Conservation (phyloP, 257 asterid species). For the Plectranthus barbatus region DNA sequence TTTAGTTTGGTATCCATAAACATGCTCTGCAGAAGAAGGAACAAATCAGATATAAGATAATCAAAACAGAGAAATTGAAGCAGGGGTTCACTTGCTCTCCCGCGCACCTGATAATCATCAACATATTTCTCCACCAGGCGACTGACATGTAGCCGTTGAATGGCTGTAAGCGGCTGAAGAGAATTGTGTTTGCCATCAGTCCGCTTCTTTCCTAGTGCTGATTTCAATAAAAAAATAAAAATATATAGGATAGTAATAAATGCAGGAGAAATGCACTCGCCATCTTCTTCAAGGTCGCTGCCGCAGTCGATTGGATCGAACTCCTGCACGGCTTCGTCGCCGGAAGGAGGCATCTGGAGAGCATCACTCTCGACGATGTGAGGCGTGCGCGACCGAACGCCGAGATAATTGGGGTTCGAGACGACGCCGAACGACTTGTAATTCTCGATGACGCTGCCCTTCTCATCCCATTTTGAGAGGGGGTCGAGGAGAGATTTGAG, state of each 20-base stretch:
- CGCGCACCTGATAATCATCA: slow-evolving; percentile 71
- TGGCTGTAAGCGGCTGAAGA: slow-evolving; percentile 71
- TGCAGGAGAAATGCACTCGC: too few species aligned
- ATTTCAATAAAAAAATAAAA: slow-evolving; percentile 49
- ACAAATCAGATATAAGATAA: neutral
- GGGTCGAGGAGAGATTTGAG: slow-evolving; percentile 59
- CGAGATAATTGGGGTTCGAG: slow-evolving; percentile 82
- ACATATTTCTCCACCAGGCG: slow-evolving; percentile 76
- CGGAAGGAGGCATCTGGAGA: slow-evolving; percentile 64
- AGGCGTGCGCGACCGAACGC: slow-evolving; percentile 74
- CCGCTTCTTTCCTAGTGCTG: slow-evolving; percentile 82
- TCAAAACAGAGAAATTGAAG: neutral
- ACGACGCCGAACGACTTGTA: slow-evolving; percentile 91
- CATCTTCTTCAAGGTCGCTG: slow-evolving; percentile 94
- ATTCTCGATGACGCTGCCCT: slow-evolving; percentile 75
- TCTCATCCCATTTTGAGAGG: slow-evolving; percentile 25
- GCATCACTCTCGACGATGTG: slow-evolving; percentile 61
- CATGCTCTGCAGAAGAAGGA: slow-evolving; percentile 62
- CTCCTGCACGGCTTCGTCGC: slow-evolving; percentile 29
- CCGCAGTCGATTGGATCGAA: slow-evolving; percentile 62
- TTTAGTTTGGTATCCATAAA: slow-evolving; percentile 83
- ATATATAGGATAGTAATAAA: too few species aligned
- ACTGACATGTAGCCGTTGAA: slow-evolving; percentile 54
- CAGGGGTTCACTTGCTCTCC: neutral
- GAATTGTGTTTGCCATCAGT: slow-evolving; percentile 54